These are phyloP conservation scores for Punica granatum DNA, from an alignment of 345 rosid species.

Conservation along the genomic window DNA sequence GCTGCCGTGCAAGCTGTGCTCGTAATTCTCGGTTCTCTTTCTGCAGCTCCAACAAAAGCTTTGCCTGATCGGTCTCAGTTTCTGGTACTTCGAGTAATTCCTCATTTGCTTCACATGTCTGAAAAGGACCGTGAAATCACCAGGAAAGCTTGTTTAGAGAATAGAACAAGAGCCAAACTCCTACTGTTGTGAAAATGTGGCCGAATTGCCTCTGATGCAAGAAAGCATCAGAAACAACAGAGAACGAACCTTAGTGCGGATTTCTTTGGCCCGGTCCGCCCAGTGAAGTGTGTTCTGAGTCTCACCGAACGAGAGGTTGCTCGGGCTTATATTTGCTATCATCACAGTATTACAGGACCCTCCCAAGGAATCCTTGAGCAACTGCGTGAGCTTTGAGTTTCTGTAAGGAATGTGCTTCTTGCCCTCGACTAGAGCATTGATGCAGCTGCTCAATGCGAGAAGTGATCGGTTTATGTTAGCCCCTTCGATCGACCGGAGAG, in stretches of 20 bases:
- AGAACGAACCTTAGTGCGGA: constrained; percentile 48
- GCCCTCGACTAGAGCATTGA: constrained; percentile 94
- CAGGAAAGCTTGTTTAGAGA: not conserved
- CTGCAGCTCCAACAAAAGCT: constrained; percentile 72
- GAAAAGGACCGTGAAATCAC: constrained; percentile 5
- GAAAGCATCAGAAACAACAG: not conserved
- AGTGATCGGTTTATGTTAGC: constrained; percentile 94
- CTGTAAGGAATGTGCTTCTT: constrained; percentile 89
- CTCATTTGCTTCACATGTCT: constrained; percentile 48
- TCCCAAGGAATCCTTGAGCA: constrained; percentile 88
- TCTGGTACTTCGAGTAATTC: constrained; percentile 44
- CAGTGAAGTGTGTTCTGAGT: constrained; percentile 95
- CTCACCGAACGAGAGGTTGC: constrained; percentile 82
- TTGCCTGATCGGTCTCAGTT: constrained; percentile 47
- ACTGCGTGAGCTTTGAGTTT: constrained; percentile 93
- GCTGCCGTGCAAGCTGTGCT: constrained; percentile 63
- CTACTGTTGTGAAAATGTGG: no score
- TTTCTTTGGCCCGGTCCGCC: constrained; percentile 96
- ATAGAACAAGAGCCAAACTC: no score
- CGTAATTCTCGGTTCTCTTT: constrained; percentile 80
- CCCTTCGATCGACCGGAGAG: constrained; percentile 85
- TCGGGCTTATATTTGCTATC: constrained; percentile 93
- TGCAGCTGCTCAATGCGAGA: constrained; percentile 88
- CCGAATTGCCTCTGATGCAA: not conserved
- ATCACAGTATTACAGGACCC: constrained; percentile 90